Base-by-base conservation (phyloP, 495 filamentous ascomycete genomes). In the Penicillium simplicissimum region DNA sequence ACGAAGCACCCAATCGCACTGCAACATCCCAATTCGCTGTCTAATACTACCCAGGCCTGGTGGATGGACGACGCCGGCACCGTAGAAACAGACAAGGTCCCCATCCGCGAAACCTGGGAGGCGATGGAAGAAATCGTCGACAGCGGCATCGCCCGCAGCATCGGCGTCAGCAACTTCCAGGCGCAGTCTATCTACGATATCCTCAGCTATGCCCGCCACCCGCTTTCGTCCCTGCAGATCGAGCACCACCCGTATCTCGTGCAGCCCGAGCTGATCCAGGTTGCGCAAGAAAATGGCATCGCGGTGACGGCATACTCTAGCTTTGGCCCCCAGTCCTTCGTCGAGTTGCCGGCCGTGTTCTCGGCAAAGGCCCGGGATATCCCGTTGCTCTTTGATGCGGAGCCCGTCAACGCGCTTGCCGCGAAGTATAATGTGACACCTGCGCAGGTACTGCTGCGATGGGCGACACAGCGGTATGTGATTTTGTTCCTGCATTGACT, bases 221-320 rank as follows among this genome's bases (percentile, higher is more conserved):
- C 77, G 33, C 90, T 90, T 10, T 86, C 90, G 15, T 87, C 87
- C 31, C 87, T 96, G 42, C 93, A 97, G 81, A 89, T 97, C 77
- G 93, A 96, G 81, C 93, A 96, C 78, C 93, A 97, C 80, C 93
- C 93, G 10, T 96, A 92, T 84, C 86, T 96, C 57, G 84, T 87
- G 34, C 93, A 96, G 82, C 73, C 77, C 62, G 82, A 85, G 52
- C 84, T 97, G 34, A 68, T 96, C 58, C 77, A 86, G 64, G 85
- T 90, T 28, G 86, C 84, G 65, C 81, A 90, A 78, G 71, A 71
- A 37, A 79, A 93, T 73, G 85, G 84, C 57, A 91, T 97, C 63
- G 82, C 84, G 51, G 82, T 97, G 45, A 96, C 92, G 5, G 93
- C 89, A 15, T 97, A 96, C 81, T 92, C 88, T 14, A 91, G 88